These are phyloP conservation scores for Mycena rosella DNA, from an alignment of 768 basidiomycete species.

Conservation along the genomic window DNA sequence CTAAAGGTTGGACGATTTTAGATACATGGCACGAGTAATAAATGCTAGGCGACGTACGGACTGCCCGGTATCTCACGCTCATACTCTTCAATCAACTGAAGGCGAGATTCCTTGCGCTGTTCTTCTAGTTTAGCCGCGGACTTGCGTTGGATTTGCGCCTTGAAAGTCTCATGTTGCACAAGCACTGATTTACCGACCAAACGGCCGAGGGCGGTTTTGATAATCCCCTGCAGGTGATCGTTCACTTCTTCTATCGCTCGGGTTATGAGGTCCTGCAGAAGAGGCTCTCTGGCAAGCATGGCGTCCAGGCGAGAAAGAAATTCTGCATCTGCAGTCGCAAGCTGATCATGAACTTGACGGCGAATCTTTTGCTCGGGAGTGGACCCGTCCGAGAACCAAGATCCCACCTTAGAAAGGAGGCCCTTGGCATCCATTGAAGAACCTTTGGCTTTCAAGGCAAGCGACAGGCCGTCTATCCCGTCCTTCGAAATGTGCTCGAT, in stretches of 20 bases:
- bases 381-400: slow-evolving; percentile 9
- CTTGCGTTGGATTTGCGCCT: slow-evolving; percentile 22
- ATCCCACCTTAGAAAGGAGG: neutral
- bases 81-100: slow-evolving; percentile 30
- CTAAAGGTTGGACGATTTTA: slow-evolving; percentile 1
- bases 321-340: slow-evolving; percentile 14
- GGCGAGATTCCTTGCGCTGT: slow-evolving; percentile 13
- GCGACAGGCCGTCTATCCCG: slow-evolving; percentile 19
- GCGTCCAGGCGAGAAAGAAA: slow-evolving; percentile 33
- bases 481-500: slow-evolving; percentile 19
- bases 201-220: slow-evolving; percentile 8
- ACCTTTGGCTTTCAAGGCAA: slow-evolving; percentile 15
- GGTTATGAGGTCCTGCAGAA: slow-evolving; percentile 21
- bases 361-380: slow-evolving; percentile 20
- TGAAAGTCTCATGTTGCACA: slow-evolving; percentile 20
- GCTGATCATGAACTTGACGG: neutral
- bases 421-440: slow-evolving; percentile 14
- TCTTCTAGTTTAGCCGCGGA: slow-evolving; percentile 13
- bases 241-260: slow-evolving; percentile 23
- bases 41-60: slow-evolving; percentile 1
- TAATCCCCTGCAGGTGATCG: neutral
- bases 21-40: neutral
- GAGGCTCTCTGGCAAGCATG: slow-evolving; percentile 29
- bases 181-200: slow-evolving; percentile 15
- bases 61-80: slow-evolving; percentile 7